Evolutionary conservation across 2,329 filamentous ascomycete species (phyloP), one percentile per base, ranked within the genome.

Genomic region (Beauveria scarabaeidicola): DNA sequence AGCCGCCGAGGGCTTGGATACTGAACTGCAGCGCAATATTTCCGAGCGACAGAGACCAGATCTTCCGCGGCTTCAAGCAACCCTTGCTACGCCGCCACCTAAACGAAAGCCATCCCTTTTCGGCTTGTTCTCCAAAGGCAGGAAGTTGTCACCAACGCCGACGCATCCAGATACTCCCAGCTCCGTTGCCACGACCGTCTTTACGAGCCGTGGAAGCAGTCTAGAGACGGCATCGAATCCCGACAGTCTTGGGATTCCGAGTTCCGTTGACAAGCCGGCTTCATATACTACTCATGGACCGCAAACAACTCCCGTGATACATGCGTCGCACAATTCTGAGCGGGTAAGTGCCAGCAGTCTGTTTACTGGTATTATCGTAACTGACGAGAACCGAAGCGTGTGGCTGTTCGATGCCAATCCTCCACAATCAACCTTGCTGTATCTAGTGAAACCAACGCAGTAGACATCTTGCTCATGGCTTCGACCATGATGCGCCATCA

Each of bases 381-480:
- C 58, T 60, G n/a, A 54, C 32, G 7, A 23, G 27, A 38, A 11
- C 56, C 40, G 53, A 62, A 88, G 81, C 82, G 82, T 65, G 89
- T 96, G 19, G 78, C 83, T 38, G 84, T 97, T 41, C 83, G 87
- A 63, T 95, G 85, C 73, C 81, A 84, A 64, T 85, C 88, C 60
- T 83, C 83, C 13, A 85, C 81, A 1, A 83, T 91, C 54, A 81
- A 81, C 52, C 77, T 96, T n/a, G 82, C 87, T 2, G 80, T 97
- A 43, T 88, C 81, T 2, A 81, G 85, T 3, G 85, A 88, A 2
- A 96, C 92, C 0, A 91, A 87, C 1, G 80, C 87, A 0, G 76
- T 82, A 13, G 90, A 96, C 62, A 76, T 96, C 36, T 80, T 96
- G 44, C 80, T 80, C 61, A 83, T 85, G 29, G 85, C 88, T 4